Base-by-base conservation (phyloP, 345 rosid species). In the Bruguiera sexangula region DNA sequence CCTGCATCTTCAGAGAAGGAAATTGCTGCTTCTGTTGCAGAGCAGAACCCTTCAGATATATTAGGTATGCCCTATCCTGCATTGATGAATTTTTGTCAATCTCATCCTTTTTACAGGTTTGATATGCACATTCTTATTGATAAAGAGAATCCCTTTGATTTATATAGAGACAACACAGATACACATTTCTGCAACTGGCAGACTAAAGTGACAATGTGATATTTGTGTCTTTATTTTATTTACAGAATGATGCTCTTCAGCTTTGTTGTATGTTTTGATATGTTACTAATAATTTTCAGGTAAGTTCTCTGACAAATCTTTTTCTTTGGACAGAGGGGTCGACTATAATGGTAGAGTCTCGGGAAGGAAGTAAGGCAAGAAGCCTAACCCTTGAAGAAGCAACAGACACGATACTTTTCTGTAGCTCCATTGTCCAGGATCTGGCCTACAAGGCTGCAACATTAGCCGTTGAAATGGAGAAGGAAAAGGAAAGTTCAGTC, bases 321-420 rank as follows among this genome's bases (percentile, higher is more conserved):
- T 71, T 52, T 13, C 27, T 71, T 76, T 66, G 56, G 68, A 63
- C 80, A 95, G 98, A 86, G 66, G 96, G 87, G 52, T 90, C 97
- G 61, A 87, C 87, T 18, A 82, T 90, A 7, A 62, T 81, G 81
- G 84, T 91, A 69, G 90, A 88, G 75, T 78, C 85, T 71, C 79
- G 39, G 30, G 81, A 72, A 68, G 82, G 89, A 79, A 92, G 81
- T 60, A 90, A 84, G 79, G 81, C 78, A 60, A 95, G 86, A 78
- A 90, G 98, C 92, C 86, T 88, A 63, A 92, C 97, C 10, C 96
- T 88, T 11, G 98, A 95, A 82, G 99, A 95, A 84, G 99, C 97
- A 66, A 88, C 98, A 0, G 96, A 87, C 65, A 81, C 98, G 20
- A 90, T 92, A 75, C 96, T 92, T 52, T 88, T 95, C 79, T 92